Evolutionary conservation across 306 rosid species (phyloP).

Genomic region (Hippophae tibetana): DNA sequence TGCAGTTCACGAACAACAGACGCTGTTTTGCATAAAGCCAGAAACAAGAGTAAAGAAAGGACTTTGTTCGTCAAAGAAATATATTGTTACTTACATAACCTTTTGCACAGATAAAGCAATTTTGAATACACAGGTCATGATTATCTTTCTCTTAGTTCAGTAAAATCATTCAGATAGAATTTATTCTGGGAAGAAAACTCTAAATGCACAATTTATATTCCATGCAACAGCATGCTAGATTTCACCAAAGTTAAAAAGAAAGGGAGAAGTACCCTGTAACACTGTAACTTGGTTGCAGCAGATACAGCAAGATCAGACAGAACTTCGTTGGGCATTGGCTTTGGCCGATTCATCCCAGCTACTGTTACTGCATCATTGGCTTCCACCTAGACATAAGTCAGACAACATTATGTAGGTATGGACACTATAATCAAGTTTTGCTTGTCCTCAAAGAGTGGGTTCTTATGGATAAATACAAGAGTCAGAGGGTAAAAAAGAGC

Average conservation of each 20-base stretch:
- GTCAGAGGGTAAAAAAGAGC: neutral
- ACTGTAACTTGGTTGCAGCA: constrained; percentile 81
- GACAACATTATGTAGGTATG: constrained; percentile 9
- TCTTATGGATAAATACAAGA: neutral
- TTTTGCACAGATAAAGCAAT: too few relatives aligned
- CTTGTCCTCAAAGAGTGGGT: constrained; percentile 1
- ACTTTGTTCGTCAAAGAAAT: too few relatives aligned
- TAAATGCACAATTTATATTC: neutral
- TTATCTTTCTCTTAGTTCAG: too few relatives aligned
- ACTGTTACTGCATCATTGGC: constrained; percentile 86
- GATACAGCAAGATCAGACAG: constrained; percentile 82
- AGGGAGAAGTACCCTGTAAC: constrained; percentile 51
- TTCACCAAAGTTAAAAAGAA: neutral
- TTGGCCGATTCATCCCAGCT: constrained; percentile 79
- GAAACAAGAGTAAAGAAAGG: too few relatives aligned
- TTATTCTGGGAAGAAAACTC: too few relatives aligned
- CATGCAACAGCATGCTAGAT: neutral
- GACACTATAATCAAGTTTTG: constrained; percentile 13
- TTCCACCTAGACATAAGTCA: constrained; percentile 54
- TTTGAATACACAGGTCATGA: too few relatives aligned
- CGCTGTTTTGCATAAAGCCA: too few relatives aligned
- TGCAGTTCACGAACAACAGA: too few relatives aligned
- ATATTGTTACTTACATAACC: too few relatives aligned
- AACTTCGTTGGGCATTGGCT: constrained; percentile 64
- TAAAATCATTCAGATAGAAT: too few relatives aligned